Evolutionary conservation across 2,329 filamentous ascomycete species (phyloP), one percentile per base, ranked within the genome.

Genomic region (Pyricularia pennisetigena): DNA sequence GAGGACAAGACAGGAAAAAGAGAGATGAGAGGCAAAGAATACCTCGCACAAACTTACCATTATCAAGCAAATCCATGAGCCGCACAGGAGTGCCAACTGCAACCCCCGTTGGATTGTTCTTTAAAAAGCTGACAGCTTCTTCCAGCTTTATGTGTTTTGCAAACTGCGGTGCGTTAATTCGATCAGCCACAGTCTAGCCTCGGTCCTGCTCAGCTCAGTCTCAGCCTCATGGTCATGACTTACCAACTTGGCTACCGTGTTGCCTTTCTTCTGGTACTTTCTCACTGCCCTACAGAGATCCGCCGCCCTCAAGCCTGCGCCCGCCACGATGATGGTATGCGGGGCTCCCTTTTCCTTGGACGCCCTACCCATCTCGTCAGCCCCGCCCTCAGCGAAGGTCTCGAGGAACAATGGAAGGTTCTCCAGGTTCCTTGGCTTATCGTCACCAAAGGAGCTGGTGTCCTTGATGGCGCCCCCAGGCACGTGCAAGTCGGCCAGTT

Each of bases 91-190:
- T 99, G 3, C 95, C 95, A 16, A 97, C 92, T 2, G 91, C 94
- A 71, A 98, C 91, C 30, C 93, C 92, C 14, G 93, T 92, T 70
- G 89, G 89, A 72, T 80, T 82, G 68, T 80, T 83, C 74, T 90
- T 85, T 61, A 97, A 86, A 75, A 91, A 91, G 69, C 90, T 84
- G 67, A 94, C 87, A 41, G 94, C 91, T 74, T 98, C 94, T 67
- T 92, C 87, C 12, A 99, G 79, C 80, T 99, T 99, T 82, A 99
- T 97, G 78, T 99, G 95, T 78, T 99, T 99, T 35, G 95, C 94
- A 78, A 99, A 99, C 76, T 87, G 67, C 12, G 35, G 30, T 14
- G n/a, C 14, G 66, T 67, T 57, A 66, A 57, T n/a, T 62, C 8
- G 59, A 28, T 62, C 59, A 62, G 59, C 23, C 24, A 6, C 59